Conservation (phyloP, 2,329 filamentous ascomycete species). For the Penicillium hesseltinei region DNA sequence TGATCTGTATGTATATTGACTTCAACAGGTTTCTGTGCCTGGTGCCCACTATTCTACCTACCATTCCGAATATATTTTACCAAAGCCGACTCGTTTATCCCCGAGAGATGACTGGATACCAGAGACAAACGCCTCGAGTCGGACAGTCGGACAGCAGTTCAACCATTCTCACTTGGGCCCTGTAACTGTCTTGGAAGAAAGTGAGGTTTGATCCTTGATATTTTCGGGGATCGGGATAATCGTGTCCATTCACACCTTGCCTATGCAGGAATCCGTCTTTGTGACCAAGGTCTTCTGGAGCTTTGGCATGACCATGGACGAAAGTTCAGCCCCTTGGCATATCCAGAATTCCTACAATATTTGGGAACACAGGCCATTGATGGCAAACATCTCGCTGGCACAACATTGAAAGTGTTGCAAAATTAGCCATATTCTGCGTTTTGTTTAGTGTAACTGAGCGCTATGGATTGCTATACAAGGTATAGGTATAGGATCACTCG, state of each 20-base stretch:
- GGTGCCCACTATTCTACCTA: slow-evolving; percentile 15
- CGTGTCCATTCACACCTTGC: slow-evolving; percentile 21
- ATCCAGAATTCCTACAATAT: slow-evolving; percentile 22
- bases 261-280: slow-evolving; percentile 35
- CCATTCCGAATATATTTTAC: slow-evolving; percentile 22
- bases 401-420: slow-evolving; percentile 2
- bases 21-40: slow-evolving; percentile 9
- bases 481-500: neutral
- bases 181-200: slow-evolving; percentile 30
- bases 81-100: slow-evolving; percentile 27
- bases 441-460: neutral
- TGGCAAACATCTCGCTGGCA: slow-evolving; percentile 15
- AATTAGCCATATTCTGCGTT: neutral
- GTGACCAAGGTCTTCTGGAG: slow-evolving; percentile 19
- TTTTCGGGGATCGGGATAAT: neutral
- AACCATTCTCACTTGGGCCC: slow-evolving; percentile 28
- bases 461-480: neutral
- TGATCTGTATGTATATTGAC: neutral
- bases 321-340: slow-evolving; percentile 15
- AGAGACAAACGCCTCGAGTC: slow-evolving; percentile 18
- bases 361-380: slow-evolving; percentile 24
- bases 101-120: slow-evolving; percentile 29
- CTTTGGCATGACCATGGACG: slow-evolving; percentile 17
- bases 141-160: slow-evolving; percentile 16
- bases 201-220: slow-evolving; percentile 17